Base-by-base conservation (phyloP, 2,329 filamentous ascomycete genomes). In the Botrytis fragariae region DNA sequence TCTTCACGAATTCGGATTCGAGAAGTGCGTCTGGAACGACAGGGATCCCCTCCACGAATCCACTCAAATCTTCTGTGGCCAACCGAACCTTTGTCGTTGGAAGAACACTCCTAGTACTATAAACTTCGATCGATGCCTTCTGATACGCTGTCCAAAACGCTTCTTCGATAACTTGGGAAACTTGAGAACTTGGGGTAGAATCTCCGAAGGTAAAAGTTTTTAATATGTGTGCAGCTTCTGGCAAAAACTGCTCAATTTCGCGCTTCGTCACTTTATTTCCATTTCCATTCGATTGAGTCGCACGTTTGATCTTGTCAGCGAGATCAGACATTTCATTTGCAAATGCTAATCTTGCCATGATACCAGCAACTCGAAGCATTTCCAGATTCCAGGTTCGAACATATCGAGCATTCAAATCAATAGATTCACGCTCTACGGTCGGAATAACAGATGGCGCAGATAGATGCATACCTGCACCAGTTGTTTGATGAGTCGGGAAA, bases 401-500 rank as follows among this genome's bases (percentile, higher is more conserved):
- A 86, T 94, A 97, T 72, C 95, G 90, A 25, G 96, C 97, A 81
- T 99, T 98, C 75, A 99, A 86, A 82, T 99, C 96, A 73, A 99
- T 97, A 71, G 94, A 96, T 81, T 99, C 96, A 80, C 96, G 90
- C 82, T 99, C 96, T 3, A 99, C 97, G 0, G 96, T 99, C 0
- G 96, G 96, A 73, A 99, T 99, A 22, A 99, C 91, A 0, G 95
- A 98, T 1, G 95, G 96, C 0, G 96, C 96, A 20, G 95, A 98
- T 44, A 99, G 92, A 82, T 99, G 96, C 81, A 97, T 92, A 25
- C 95, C 93, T 42, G 95, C 90, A 72, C 95, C 96, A 0, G 97
- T 99, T 0, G 96, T 99, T 84, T 99, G 96, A 77, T 95, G 95
- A 1, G 96, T 99, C 4, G 96, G 95, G 80, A 99, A 99, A 0